phyloP scores from a whole-genome alignment of 2,329 filamentous ascomycete species.

The Cytospora piceicola region DNA sequence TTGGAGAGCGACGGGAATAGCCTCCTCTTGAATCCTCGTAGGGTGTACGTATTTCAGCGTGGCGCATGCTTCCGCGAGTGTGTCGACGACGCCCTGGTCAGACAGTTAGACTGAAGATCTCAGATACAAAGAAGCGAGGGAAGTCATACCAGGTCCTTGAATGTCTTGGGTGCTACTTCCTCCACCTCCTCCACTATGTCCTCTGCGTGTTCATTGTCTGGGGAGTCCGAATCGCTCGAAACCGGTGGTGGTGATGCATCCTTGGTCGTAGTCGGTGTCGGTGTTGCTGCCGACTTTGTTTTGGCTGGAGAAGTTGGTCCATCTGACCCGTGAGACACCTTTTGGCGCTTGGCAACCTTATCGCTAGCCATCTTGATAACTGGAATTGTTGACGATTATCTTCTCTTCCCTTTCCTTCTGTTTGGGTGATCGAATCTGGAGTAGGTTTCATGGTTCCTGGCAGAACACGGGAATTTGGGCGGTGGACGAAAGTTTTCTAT shows the following conservation, averaged over 20 bases:
- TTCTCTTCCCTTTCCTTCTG: neutral
- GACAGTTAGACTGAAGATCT: neutral
- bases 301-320: conserved; percentile 14
- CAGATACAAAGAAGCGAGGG: neutral
- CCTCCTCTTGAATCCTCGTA: conserved; percentile 85
- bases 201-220: conserved; percentile 31
- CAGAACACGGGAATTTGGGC: neutral
- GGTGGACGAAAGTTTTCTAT: conserved; percentile 14
- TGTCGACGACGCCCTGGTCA: conserved; percentile 76
- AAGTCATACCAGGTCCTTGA: conserved; percentile 62
- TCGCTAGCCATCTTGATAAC: conserved; percentile 8
- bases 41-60: conserved; percentile 81
- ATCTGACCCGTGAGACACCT: conserved; percentile 40
- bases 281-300: conserved; percentile 28
- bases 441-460: neutral
- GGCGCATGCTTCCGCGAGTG: conserved; percentile 86
- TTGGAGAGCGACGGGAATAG: conserved; percentile 78
- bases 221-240: conserved; percentile 32
- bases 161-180: conserved; percentile 56
- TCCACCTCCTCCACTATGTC: conserved; percentile 36
- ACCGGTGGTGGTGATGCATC: conserved; percentile 25
- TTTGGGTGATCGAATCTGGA: neutral
- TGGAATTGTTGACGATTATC: neutral
- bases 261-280: conserved; percentile 26
- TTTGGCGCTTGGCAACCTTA: conserved; percentile 46